Evolutionary conservation across 2,329 filamentous ascomycete species (phyloP).

Genomic region (Trichoderma atrobrunneum): DNA sequence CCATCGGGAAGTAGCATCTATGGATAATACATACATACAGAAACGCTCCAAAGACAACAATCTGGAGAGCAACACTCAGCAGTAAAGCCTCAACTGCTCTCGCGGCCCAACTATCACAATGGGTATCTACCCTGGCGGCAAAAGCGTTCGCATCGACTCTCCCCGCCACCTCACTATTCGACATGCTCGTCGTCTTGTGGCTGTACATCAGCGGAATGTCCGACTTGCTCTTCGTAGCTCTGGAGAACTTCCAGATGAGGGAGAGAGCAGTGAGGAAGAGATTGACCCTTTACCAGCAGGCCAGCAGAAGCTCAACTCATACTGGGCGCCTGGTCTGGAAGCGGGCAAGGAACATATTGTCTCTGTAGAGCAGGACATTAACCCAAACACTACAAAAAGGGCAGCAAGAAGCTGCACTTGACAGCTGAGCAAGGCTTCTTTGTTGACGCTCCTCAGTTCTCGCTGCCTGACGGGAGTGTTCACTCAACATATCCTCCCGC

Average conservation of each 20-base stretch:
- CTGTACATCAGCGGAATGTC: not conserved
- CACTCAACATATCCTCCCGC: not conserved
- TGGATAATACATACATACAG: not conserved
- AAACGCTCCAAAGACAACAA: not conserved
- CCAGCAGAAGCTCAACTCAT: not conserved
- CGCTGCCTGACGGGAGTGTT: not conserved
- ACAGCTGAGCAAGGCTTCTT: not conserved
- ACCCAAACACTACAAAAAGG: not conserved
- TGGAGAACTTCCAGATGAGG: not conserved
- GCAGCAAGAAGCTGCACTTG: not conserved
- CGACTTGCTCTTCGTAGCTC: not conserved
- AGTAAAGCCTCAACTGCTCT: not conserved
- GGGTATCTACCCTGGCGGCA: not conserved
- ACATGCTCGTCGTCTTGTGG: not conserved
- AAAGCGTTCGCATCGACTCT: not conserved
- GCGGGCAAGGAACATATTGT: not conserved
- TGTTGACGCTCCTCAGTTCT: not conserved
- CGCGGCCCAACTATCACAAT: not conserved
- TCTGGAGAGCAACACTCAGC: not conserved
- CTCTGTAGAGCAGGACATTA: not conserved
- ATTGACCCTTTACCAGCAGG: not conserved
- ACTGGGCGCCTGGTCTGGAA: not conserved
- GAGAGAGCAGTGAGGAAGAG: not conserved
- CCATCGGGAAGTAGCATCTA: not conserved
- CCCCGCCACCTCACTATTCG: not conserved